Evolutionary conservation across 2,329 filamentous ascomycete genomes (phyloP), one percentile per base, ranked within the genome.

Genomic region (Fusarium pininemorale): DNA sequence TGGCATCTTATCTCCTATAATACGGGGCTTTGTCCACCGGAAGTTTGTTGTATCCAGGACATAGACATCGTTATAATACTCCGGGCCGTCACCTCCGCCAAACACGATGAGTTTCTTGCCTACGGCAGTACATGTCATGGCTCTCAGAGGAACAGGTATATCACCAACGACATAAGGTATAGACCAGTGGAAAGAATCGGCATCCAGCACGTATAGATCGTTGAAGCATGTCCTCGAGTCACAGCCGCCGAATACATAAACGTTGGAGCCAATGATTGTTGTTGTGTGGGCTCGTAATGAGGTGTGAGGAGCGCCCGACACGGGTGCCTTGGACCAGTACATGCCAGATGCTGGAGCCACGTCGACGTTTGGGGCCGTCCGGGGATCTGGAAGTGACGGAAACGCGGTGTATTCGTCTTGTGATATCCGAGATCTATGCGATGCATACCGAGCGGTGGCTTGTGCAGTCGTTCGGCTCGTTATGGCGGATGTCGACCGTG

Each of bases 41-140:
- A 91, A 92, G 79, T 90, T 93, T 69, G 90, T 85, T 28, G 91
- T 93, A 78, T 93, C 91, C n/a, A 93, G 85, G 51, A 93, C 90
- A 79, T 92, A 92, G 26, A 93, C 88, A 75, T 93, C 90, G 77
- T 93, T 93, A 81, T 93, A 93, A 81, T 93, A 93, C 30, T 90
- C 88, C 1, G 91, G 91, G 1, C 91, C 91, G 76, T 93, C 91
- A 63, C 91, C 91, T 50, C 91, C 91, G 61, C 91, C 91, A 78
- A 93, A 93, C 5, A 93, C 86, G 48, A 93, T 87, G 35, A 93
- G 85, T 81, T 92, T 92, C 84, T 92, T 92, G 74, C 90, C 90
- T 26, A 93, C 90, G 30, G 91, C 90, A 9, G 91, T 93, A 78
- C 90, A 92, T 11, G 91, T 93, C 91, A 93, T 93, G 74, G 91